Evolutionary conservation across 2,329 filamentous ascomycete species (phyloP).

Genomic region (Bimuria novae-zelandiae): DNA sequence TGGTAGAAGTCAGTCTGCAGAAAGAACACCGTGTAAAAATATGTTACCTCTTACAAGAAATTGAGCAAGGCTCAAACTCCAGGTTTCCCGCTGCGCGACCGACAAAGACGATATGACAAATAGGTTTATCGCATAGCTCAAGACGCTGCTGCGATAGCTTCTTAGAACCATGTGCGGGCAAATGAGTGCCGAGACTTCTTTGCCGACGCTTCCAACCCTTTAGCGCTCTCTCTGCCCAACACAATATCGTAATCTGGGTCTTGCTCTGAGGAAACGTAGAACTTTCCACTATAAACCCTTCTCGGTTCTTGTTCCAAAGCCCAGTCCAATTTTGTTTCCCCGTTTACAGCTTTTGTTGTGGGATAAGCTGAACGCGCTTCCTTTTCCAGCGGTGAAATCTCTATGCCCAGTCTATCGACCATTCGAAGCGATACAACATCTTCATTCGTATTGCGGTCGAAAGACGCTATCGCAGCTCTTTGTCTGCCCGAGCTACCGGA

Average conservation of each 20-base stretch:
- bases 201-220: conserved; percentile 8
- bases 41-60: too few species aligned
- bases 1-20: too few species aligned
- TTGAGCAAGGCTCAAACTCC: too few species aligned
- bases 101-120: too few species aligned
- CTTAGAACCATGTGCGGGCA: too few species aligned
- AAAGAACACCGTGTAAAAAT: too few species aligned
- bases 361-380: background rate
- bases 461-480: background rate
- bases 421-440: conserved; percentile 3
- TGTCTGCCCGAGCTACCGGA: background rate
- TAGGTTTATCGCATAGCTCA: too few species aligned
- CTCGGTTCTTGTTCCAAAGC: background rate
- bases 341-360: conserved; percentile 3
- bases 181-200: conserved; percentile 1
- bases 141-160: too few species aligned
- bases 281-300: background rate
- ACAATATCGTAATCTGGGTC: conserved; percentile 6
- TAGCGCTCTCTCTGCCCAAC: background rate
- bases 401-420: background rate
- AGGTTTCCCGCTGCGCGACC: too few species aligned
- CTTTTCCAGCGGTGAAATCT: background rate
- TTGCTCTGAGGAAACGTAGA: conserved; percentile 4
- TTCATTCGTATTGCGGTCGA: conserved; percentile 1
- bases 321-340: conserved; percentile 1